Percentiles rank a stretch among this genome's conserved stretches.
Evolutionary conservation across 2,329 filamentous ascomycete species (phyloP).

Genomic region (Pseudogymnoascus sp.): DNA sequence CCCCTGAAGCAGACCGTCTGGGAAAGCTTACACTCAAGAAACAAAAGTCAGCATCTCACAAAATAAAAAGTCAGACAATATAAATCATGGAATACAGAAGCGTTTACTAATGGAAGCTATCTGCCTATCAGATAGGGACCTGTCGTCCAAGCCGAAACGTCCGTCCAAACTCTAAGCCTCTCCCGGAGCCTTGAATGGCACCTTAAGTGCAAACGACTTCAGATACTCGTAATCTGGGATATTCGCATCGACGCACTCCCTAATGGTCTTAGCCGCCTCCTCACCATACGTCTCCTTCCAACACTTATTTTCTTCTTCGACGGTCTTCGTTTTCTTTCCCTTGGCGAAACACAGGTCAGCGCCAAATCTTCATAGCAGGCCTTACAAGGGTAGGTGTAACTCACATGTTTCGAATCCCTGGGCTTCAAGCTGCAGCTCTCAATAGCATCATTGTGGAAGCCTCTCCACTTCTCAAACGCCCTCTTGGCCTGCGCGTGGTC

Average conservation of each 20-base stretch:
- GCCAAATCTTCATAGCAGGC: not conserved
- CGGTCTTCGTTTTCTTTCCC: constrained; percentile 52
- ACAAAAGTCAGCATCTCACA: not conserved
- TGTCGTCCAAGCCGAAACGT: constrained; percentile 11
- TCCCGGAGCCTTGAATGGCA: constrained; percentile 20
- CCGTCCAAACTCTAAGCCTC: constrained; percentile 12
- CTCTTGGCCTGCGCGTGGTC: constrained; percentile 60
- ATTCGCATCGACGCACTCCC: constrained; percentile 63
- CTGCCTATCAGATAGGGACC: not conserved
- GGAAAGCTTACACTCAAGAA: not conserved
- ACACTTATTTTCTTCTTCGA: constrained; percentile 59
- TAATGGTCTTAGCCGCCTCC: constrained; percentile 61
- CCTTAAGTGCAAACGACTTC: constrained; percentile 65
- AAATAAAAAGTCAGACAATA: not conserved
- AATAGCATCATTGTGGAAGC: constrained; percentile 94
- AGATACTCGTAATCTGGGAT: constrained; percentile 71
- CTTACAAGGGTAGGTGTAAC: constrained; percentile 20
- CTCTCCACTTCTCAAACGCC: constrained; percentile 92
- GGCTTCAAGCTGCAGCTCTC: constrained; percentile 69
- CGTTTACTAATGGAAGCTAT: not conserved
- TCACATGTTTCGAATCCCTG: constrained; percentile 54
- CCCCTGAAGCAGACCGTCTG: not conserved
- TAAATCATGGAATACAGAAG: not conserved
- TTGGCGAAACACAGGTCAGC: constrained; percentile 16
- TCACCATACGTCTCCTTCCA: constrained; percentile 70